Base-by-base conservation (phyloP, 2,329 filamentous ascomycete genomes). In the Colletotrichum cordylinicola region DNA sequence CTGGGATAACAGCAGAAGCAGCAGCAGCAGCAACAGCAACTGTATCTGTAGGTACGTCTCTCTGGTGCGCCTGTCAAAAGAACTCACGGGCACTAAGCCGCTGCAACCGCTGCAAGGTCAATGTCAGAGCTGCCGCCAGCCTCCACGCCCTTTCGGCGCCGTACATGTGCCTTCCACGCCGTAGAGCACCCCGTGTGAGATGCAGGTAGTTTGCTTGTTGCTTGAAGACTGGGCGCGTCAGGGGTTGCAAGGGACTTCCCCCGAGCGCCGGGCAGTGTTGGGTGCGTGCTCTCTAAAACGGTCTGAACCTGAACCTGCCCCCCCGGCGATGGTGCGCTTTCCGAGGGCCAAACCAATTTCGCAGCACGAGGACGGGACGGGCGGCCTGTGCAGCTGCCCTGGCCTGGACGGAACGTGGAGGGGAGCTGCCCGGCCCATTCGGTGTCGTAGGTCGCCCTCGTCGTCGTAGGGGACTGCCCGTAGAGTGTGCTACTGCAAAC, bases 201-300 rank as follows among this genome's bases (percentile, higher is more conserved):
- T 24, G 55, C 55, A 37, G 16, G 37, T 12, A 55, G 8, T 18
- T 58, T 72, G 62, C 70, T 61, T 68, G 48, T 65, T 66, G 60
- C 72, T 71, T 71, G 60, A 71, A 68, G 66, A 65, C 72, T 66
- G 24, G 71, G 66, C 43, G 67, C 67, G 43, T 67, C 72, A 75
- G 61, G 72, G 55, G 68, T 52, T 72, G 68, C 62, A 72, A 75
- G 72, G 69, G 35, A 58, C 61, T 71, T 66, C 72, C 60, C 43
- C 56, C 67, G 55, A 68, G 66, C 66, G 52, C 52, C 67, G 55
- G 58, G 66, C 66, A 55, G 52, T 60, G 55, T 43, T 33, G 33
- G 37, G 37, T 52, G 64, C 7, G 31, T 66, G 62, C 29, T 43
- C 21, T 31, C 55, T 31, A 58, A 24, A 60, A 61, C 33, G 31